Evolutionary conservation across 345 rosid genomes (phyloP), one percentile per base, ranked within the genome.

Genomic region (Moricandia arvensis): DNA sequence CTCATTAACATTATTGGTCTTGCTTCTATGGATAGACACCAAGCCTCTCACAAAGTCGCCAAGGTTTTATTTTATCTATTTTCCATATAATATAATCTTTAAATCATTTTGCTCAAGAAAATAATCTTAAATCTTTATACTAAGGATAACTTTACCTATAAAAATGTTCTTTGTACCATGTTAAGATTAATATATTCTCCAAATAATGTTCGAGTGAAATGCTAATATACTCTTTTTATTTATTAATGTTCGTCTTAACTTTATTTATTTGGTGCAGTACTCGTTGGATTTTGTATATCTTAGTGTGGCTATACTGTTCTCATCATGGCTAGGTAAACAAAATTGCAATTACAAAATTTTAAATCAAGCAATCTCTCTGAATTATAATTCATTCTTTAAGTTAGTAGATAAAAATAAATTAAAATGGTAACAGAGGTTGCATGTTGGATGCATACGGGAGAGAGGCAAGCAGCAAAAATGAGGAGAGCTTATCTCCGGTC

Each of bases 381-480:
- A 35, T 35, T 17, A 2, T 54, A 15, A n/a, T 55, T 38, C 16
- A 3, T 35, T 53, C 37, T 29, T 6, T n/a, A 47, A 47, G 54
- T 13, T 13, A n/a, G 13, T n/a, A 12, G 10, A 27, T 17, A 10
- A 17, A 8, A 10, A 8, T 8, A 15, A 10, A 8, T 1, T 13
- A 7, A 13, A 55, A 63, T 49, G 27, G 15, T 66, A 64, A 59
- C 63, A 95, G 99, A 95, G 96, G 99, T 95, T 72, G 92, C 88
- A 45, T 95, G 97, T 69, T 95, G 99, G 99, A 95, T 95, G 99
- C 87, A 95, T 62, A 92, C 94, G 0, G 99, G 97, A 45, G 99
- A 95, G 68, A 71, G 99, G 75, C 99, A 92, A 49, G 99, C 97
- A 0, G 96, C 96, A 6, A 92, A 92, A 72, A 88, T 95, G 91